phyloP scores from a whole-genome alignment of 805 yeast genomes.

The Candida pseudoglaebosa region DNA sequence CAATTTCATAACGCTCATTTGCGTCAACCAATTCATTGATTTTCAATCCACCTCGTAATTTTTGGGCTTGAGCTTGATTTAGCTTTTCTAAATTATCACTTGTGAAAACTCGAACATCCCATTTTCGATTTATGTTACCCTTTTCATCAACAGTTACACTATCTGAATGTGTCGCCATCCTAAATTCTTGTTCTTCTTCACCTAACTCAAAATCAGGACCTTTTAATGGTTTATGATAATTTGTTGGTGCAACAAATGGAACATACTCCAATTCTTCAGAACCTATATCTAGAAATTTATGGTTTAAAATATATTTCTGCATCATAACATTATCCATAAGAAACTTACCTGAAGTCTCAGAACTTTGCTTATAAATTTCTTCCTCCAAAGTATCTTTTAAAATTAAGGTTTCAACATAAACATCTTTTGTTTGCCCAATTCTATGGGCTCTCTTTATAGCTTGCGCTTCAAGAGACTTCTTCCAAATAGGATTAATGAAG shows the following conservation, averaged over 20 bases:
- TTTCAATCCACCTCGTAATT: conserved; percentile 3
- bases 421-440: conserved; percentile 65
- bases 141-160: conserved; percentile 5
- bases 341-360: conserved; percentile 23
- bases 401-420: conserved; percentile 64
- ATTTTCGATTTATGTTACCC: conserved; percentile 10
- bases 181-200: conserved; percentile 13
- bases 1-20: background rate
- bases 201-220: conserved; percentile 10
- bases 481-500: conserved; percentile 73
- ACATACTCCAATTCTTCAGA: conserved; percentile 31
- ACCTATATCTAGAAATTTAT: conserved; percentile 40
- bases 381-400: conserved; percentile 63
- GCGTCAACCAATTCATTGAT: background rate
- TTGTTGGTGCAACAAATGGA: conserved; percentile 25
- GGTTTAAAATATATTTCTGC: conserved; percentile 50
- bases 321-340: conserved; percentile 59
- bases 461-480: conserved; percentile 64
- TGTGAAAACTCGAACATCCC: conserved; percentile 28
- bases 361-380: conserved; percentile 51
- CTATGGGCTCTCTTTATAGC: conserved; percentile 76
- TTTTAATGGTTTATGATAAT: background rate
- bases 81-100: conserved; percentile 25
- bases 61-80: conserved; percentile 19
- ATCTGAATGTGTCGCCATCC: conserved; percentile 22